Base-by-base conservation (phyloP, 2,329 filamentous ascomycete species). In the Cercospora canescens region DNA sequence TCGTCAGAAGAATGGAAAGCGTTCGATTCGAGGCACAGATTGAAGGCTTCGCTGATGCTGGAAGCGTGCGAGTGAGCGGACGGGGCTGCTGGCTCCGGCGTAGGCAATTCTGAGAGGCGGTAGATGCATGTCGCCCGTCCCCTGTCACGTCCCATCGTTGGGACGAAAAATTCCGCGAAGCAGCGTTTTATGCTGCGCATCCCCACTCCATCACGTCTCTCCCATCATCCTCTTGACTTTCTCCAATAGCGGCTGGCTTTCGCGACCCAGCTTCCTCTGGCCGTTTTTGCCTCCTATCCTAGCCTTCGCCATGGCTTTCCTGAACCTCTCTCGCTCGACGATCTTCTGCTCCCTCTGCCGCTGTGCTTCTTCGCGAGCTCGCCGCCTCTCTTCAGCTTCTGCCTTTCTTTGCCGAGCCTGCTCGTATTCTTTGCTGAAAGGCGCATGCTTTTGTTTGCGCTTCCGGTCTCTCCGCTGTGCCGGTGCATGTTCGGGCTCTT, bases 191-290 rank as follows among this genome's bases (percentile, higher is more conserved):
- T 4, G 14, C 14, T 50, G 45, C 45, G 26, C 21, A 21, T 50
- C 45, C 4, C 32, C 45, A 50, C 26, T 11, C 45, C 24, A 3
- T 62, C 59, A 62, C n/a, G 59, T 66, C 58, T 68, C 73, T 2
- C 82, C 84, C 68, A 95, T 86, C 78, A 96, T 82, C 76, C 84
- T 88, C 83, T 90, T 89, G 35, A 94, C 90, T 79, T 89, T 92
- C 74, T 93, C 90, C 63, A 97, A 81, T 72, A 97, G 73, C 39
- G 94, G 84, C 35, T 85, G 86, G 73, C 93, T 94, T 82, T 96
- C 93, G 67, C 92, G 85, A 1, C 93, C 93, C 56, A 97, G 78
- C 80, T 92, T 94, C 78, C 90, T 86, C 80, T 91, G 89, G 11
- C 92, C 92, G 77, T 90, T 87, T 72, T 83, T 77, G 37, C 89